Conservation (phyloP, 768 basidiomycete species). For the Pulveroboletus sp. region DNA sequence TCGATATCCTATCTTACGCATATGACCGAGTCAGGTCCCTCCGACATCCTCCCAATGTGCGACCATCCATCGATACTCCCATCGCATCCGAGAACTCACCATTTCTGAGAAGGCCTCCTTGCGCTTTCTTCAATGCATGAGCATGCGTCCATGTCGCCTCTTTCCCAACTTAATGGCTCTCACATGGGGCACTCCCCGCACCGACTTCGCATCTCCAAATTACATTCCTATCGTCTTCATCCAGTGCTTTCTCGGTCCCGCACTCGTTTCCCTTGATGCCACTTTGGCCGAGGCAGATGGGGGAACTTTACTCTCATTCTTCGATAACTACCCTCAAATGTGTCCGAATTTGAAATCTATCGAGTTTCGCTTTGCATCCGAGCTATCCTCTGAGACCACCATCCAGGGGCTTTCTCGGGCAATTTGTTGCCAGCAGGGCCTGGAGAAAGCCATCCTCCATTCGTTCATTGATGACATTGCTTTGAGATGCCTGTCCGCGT, state of each 20-base stretch:
- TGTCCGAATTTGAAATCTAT: slow-evolving; percentile 5
- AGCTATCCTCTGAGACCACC: background rate
- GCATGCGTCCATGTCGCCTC: slow-evolving; percentile 1
- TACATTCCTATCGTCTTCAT: slow-evolving; percentile 1
- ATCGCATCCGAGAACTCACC: slow-evolving; percentile 5
- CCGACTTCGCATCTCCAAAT: no score
- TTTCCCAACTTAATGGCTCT: slow-evolving; percentile 11
- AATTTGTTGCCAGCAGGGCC: background rate
- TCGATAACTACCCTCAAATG: slow-evolving; percentile 4
- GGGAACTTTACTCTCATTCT: slow-evolving; percentile 3
- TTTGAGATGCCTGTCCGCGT: slow-evolving; percentile 3
- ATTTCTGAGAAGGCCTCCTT: background rate
- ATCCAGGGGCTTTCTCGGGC: slow-evolving; percentile 5
- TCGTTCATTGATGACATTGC: background rate
- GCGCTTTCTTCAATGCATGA: slow-evolving; percentile 7
- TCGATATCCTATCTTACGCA: background rate
- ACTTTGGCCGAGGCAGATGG: slow-evolving; percentile 5
- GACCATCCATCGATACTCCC: slow-evolving; percentile 4
- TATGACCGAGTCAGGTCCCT: background rate
- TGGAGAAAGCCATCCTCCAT: background rate
- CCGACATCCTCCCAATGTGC: slow-evolving; percentile 5
- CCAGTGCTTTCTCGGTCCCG: slow-evolving; percentile 10
- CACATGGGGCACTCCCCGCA: background rate
- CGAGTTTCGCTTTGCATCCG: background rate
- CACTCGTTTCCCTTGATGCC: slow-evolving; percentile 3